Percentiles rank a stretch among this genome's conserved stretches.
These are phyloP conservation scores for Liquidambar formosana DNA, from an alignment of 164 flowering plant species.

Conservation along the genomic window DNA sequence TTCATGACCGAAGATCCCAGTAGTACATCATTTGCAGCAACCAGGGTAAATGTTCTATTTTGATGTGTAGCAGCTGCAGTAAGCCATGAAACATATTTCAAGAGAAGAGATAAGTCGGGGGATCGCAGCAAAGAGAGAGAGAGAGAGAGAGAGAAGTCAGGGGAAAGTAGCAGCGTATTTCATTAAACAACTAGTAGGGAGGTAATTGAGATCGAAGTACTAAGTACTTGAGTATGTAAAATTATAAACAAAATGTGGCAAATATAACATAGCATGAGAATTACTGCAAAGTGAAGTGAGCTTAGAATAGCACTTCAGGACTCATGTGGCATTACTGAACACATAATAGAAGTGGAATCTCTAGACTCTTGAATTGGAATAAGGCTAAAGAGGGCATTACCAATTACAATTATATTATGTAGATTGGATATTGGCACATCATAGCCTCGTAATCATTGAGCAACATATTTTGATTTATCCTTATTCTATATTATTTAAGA, in stretches of 20 bases:
- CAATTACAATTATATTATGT: neutral
- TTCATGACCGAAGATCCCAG: constrained; percentile 70
- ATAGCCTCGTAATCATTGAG: neutral
- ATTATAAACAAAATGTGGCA: neutral
- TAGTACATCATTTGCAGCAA: constrained; percentile 91
- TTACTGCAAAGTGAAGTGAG: neutral
- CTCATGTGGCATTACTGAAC: neutral
- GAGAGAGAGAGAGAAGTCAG: too few species aligned
- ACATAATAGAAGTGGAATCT: neutral
- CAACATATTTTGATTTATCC: neutral
- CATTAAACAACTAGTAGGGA: neutral
- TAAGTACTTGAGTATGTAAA: neutral
- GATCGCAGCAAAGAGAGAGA: too few species aligned
- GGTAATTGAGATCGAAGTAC: constrained; percentile 1
- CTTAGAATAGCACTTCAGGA: neutral
- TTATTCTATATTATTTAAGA: too few species aligned
- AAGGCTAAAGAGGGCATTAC: neutral
- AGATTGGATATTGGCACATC: too few species aligned
- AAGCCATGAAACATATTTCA: constrained; percentile 16
- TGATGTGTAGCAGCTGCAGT: constrained; percentile 71
- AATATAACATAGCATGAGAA: neutral
- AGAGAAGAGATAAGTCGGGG: neutral
- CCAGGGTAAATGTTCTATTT: constrained; percentile 67
- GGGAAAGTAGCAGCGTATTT: neutral
- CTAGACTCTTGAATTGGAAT: neutral